Evolutionary conservation across 495 filamentous ascomycete species (phyloP).

Genomic region (Clohesyomyces aquaticus): DNA sequence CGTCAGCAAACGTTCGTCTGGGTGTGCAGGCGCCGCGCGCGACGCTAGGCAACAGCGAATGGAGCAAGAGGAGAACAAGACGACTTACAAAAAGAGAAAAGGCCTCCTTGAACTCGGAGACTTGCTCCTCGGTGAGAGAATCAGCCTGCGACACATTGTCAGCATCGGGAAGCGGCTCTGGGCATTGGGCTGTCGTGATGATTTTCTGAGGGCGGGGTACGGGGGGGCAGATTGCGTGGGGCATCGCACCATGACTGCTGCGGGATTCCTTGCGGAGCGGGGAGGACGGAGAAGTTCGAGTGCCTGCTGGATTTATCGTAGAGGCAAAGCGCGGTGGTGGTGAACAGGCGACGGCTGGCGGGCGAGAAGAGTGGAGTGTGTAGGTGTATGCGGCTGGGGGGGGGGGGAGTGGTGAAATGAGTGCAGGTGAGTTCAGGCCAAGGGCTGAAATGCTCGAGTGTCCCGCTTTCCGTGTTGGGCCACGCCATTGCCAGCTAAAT

Average conservation of each 20-base stretch:
- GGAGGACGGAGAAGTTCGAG: not conserved
- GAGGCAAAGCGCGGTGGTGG: not conserved
- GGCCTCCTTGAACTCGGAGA: slow-evolving; percentile 99
- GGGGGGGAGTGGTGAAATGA: slow-evolving; percentile 8
- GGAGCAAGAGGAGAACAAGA: not conserved
- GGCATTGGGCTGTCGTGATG: slow-evolving; percentile 26
- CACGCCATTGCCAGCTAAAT: slow-evolving; percentile 1
- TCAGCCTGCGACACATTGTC: slow-evolving; percentile 45
- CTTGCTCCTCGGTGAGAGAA: slow-evolving; percentile 93
- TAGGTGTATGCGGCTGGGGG: slow-evolving; percentile 24
- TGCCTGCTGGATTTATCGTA: not conserved
- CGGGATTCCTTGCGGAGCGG: not conserved
- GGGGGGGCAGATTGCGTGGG: slow-evolving; percentile 21
- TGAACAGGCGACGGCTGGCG: slow-evolving; percentile 5
- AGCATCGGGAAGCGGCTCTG: slow-evolving; percentile 1
- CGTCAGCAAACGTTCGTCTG: slow-evolving; percentile 31
- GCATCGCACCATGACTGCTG: slow-evolving; percentile 40
- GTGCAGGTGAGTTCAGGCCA: no score
- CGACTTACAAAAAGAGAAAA: slow-evolving; percentile 98
- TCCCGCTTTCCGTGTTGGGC: slow-evolving; percentile 28
- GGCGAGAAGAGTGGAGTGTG: not conserved
- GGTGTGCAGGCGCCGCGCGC: not conserved
- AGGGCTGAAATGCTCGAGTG: slow-evolving; percentile 23
- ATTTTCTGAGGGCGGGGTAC: slow-evolving; percentile 39
- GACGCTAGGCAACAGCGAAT: slow-evolving; percentile 38